These are phyloP conservation scores for Talaromyces sp. DNA, from an alignment of 2,329 filamentous ascomycete genomes.

Conservation along the genomic window DNA sequence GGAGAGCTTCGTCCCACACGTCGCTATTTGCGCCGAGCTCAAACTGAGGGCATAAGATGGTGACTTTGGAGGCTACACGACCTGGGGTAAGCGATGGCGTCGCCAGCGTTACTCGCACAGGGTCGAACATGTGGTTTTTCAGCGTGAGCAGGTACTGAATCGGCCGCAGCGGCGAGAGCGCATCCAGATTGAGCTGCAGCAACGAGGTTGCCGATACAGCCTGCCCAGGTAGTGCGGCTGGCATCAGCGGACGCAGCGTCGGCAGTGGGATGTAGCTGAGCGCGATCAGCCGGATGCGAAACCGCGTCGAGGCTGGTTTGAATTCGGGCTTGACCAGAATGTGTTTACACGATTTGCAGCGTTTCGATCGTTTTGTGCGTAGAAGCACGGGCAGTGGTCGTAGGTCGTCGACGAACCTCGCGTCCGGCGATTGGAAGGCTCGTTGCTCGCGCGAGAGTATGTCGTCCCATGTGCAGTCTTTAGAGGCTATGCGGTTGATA, in stretches of 20 bases:
- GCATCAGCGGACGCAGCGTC: slow-evolving; percentile 56
- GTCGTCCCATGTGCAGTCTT: slow-evolving; percentile 55
- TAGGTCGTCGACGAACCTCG: slow-evolving; percentile 66
- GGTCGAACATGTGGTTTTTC: slow-evolving; percentile 90
- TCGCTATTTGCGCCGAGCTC: slow-evolving; percentile 92
- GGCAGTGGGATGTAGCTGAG: slow-evolving; percentile 82
- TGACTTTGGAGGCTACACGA: slow-evolving; percentile 71
- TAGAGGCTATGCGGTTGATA: slow-evolving; percentile 54
- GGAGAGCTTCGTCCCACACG: slow-evolving; percentile 85
- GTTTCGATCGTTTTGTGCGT: slow-evolving; percentile 87
- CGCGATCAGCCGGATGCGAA: slow-evolving; percentile 87
- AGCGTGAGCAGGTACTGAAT: slow-evolving; percentile 84
- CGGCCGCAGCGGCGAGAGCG: slow-evolving; percentile 45
- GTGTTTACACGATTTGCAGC: slow-evolving; percentile 86
- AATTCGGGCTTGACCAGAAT: slow-evolving; percentile 92
- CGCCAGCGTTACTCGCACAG: slow-evolving; percentile 78
- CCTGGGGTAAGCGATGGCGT: slow-evolving; percentile 76
- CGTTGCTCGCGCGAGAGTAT: slow-evolving; percentile 54
- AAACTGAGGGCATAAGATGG: slow-evolving; percentile 89
- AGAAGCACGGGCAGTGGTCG: slow-evolving; percentile 78
- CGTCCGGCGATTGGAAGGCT: slow-evolving; percentile 43
- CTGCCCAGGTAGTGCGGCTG: slow-evolving; percentile 25
- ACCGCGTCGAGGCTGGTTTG: slow-evolving; percentile 82
- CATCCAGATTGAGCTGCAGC: slow-evolving; percentile 37
- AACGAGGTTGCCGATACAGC: slow-evolving; percentile 22